Evolutionary conservation across 2,329 filamentous ascomycete genomes (phyloP), one percentile per base, ranked within the genome.

Genomic region (Monilinia laxa): DNA sequence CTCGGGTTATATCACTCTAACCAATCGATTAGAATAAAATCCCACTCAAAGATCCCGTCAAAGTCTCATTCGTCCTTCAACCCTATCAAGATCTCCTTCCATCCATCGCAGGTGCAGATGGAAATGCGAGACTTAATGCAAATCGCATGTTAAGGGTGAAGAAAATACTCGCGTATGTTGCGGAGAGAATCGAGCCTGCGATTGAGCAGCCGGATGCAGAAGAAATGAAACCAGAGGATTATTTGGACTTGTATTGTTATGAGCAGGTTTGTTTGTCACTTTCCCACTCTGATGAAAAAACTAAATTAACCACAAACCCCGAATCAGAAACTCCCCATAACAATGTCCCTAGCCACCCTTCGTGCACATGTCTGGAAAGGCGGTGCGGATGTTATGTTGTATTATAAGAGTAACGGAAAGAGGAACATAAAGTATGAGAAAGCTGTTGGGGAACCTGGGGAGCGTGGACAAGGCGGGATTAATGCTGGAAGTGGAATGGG

Each of bases 91-190:
- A 92, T 71, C 80, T 84, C 35, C 80, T 98, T 63, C 92, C 93
- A 0, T 85, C 84, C 65, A 90, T 97, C 60, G 86, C 90, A 42
- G 85, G 87, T 31, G 79, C 87, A 4, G 93, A 96, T 75, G 90
- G 82, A 63, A 96, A 94, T 77, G 94, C 93, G 71, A 89, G 95
- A 31, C 83, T 99, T 62, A 99, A 98, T 76, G 95, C 95, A 14
- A 99, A 98, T 76, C 87, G 94, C 65, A 98, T 99, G 95, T 83
- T 99, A 62, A 87, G 95, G 57, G 92, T 96, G 4, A 94, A 92
- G 80, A 99, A 99, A 82, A 95, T 99, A 28, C 80, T 98, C 67
- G 87, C 88, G 0, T 99, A 99, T 74, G 87, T 99, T 23, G 92
- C 93, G 1, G 95, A 99, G 78, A 86, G 93, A 65, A 94, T 99